Base-by-base conservation (phyloP, 169 alveolate genomes). In the Amoebophrya sp. region DNA sequence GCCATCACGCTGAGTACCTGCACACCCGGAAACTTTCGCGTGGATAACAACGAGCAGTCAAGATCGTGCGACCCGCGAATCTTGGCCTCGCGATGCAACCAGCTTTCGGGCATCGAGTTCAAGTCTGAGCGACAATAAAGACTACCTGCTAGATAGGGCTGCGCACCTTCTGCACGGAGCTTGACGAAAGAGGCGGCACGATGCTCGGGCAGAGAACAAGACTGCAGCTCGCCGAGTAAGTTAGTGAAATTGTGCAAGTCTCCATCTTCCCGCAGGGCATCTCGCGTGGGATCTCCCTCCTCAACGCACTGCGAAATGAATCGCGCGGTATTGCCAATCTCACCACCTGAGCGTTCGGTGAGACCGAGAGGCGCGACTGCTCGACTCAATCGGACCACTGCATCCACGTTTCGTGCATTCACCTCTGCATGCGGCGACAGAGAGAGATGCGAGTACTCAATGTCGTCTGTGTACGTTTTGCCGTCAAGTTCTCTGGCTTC, bases 311-410 rank as follows among this genome's bases (percentile, higher is more conserved):
- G 83, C 33, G 83, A 65, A 10, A 65, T 65, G 83, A 65, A 65
- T 29, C 83, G 83, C 83, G 83, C 83, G 26, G 18, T 65, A 36
- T 65, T 65, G 38, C 83, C 83, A 18, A 65, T 1, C 18, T 65
- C 26, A 36, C 2, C 36, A 6, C n/a, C 83, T n/a, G n/a, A n/a
- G n/a, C n/a, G n/a, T n/a, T n/a, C n/a, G n/a, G n/a, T n/a, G n/a
- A n/a, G n/a, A n/a, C n/a, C n/a, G n/a, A n/a, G n/a, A 29, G 83
- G 83, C 83, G 83, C 83, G 33, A 65, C 83, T 18, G 83, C 83
- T 6, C 26, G 2, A 29, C 39, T 1, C 83, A 65, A 36, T 0
- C 2, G 83, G 36, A 65, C 26, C 33, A 65, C 83, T 10, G 36
- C 83, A 36, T 65, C 83, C 36, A 36, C 83, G 36, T 6, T 12